Evolutionary conservation across 768 basidiomycete species (phyloP).

Genomic region (Cystobasidium ongulense): DNA sequence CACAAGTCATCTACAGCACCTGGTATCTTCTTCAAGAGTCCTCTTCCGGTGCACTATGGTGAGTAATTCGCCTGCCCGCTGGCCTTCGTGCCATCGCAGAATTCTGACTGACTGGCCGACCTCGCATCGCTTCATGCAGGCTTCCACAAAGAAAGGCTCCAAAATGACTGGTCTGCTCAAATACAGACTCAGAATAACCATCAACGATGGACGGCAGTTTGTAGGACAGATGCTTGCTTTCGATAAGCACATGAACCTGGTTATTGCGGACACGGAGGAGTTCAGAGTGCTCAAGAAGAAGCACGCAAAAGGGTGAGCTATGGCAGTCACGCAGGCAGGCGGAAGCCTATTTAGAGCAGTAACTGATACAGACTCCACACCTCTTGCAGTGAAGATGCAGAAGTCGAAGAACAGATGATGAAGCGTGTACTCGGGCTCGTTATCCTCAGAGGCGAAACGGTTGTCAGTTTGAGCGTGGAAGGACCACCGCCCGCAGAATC

Average conservation of each 20-base stretch:
- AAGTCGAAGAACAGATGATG: conserved; percentile 62
- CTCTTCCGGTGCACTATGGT: conserved; percentile 1
- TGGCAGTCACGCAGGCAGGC: conserved; percentile 37
- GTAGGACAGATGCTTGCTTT: conserved; percentile 99
- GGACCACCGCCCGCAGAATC: conserved; percentile 86
- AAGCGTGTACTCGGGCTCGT: conserved; percentile 94
- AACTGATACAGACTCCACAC: background rate
- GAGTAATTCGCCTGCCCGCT: background rate
- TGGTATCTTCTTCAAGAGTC: too few species aligned
- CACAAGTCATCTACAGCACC: too few species aligned
- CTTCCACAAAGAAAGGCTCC: conserved; percentile 60
- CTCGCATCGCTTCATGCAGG: background rate
- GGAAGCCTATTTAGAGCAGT: background rate
- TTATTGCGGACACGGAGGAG: conserved; percentile 95
- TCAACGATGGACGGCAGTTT: conserved; percentile 91
- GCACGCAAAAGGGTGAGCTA: conserved; percentile 52
- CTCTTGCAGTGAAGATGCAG: conserved; percentile 18
- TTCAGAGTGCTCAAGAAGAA: conserved; percentile 94
- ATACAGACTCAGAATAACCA: conserved; percentile 92
- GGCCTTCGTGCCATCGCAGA: background rate
- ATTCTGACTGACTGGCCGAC: background rate
- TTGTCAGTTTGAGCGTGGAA: conserved; percentile 89
- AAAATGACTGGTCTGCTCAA: conserved; percentile 97
- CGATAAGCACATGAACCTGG: conserved; percentile 99
- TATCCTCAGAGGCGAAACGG: conserved; percentile 89